A percentile compares a stretch with the other conserved stretches of the same genome.
Evolutionary conservation across 1,284 basidiomycete genomes (phyloP).

Genomic region (Leccinum pallidistipes): DNA sequence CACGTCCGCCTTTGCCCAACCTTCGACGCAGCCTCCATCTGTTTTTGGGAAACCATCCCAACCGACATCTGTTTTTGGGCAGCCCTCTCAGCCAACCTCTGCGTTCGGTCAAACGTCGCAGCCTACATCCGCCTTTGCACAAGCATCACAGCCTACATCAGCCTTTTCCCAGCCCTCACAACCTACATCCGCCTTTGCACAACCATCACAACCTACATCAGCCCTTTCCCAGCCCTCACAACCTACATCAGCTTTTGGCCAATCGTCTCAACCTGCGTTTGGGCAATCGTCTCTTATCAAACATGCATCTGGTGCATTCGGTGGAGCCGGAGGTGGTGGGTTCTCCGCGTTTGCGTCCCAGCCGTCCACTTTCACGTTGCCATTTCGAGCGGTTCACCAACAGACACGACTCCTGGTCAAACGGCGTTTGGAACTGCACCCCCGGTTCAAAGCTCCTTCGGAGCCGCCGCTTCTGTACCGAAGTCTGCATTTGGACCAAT

Average conservation of each 20-base stretch:
- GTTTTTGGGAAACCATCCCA: conserved; percentile 35
- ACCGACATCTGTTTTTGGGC: conserved; percentile 34
- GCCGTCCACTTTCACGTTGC: conserved; percentile 30
- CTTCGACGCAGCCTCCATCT: conserved; percentile 29
- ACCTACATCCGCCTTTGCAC: conserved; percentile 40
- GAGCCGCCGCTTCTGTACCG: conserved; percentile 20
- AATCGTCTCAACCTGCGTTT: conserved; percentile 39
- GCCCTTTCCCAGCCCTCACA: conserved; percentile 43
- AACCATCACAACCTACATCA: conserved; percentile 31
- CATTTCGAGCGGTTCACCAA: conserved; percentile 11
- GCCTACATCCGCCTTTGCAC: conserved; percentile 40
- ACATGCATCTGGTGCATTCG: conserved; percentile 33
- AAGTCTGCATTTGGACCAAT: conserved; percentile 33
- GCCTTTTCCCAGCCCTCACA: conserved; percentile 45
- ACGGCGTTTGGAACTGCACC: conserved; percentile 34
- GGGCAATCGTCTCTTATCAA: conserved; percentile 35
- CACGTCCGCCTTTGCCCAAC: conserved; percentile 39
- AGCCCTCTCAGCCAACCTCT: conserved; percentile 26
- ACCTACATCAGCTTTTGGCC: conserved; percentile 36
- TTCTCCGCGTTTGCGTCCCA: conserved; percentile 40
- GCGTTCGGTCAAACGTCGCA: conserved; percentile 35
- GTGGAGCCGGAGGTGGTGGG: conserved; percentile 31
- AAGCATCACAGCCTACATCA: conserved; percentile 31
- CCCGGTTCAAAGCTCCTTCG: conserved; percentile 30
- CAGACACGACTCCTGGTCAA: conserved; percentile 21